Base-by-base conservation (phyloP, 768 basidiomycete species). In the Pisolithus microcarpus region DNA sequence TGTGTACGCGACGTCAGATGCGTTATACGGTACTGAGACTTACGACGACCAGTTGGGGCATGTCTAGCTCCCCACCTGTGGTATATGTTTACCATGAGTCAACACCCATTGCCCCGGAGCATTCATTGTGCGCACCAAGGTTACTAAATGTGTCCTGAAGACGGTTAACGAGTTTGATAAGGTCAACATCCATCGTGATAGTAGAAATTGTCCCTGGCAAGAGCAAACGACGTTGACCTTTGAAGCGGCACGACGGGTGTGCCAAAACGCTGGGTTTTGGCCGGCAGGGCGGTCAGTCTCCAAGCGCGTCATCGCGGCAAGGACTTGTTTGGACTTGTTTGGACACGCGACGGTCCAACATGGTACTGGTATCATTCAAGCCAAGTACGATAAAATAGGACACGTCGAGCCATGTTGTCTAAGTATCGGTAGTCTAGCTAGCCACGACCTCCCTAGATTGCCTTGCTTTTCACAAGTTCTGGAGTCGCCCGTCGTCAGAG, bases 91-190 rank as follows among this genome's bases (percentile, higher is more conserved):
- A 6, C 39, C 16, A 58, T 43, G 11, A 50, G 26, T 34, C 54
- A 42, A 52, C 43, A 47, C 51, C 51, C 40, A 21, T 26, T 45
- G 56, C 47, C 39, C 52, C 48, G 21, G 38, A 52, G 43, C 58
- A 49, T 19, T 18, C 5, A 30, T 46, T 36, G 47, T 46, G 72
- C 85, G 58, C 58, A 89, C 89, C 90, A 47, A 92, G 79, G 61
- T 91, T 91, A 69, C 75, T 80, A 72, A 92, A 92, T 51, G 90
- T 92, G 61, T 92, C 91, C 72, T 97, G 93, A 49, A 97, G 84
- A 72, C 85, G 88, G 75, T 96, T 96, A 40, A 97, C 94, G 13
- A 95, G 80, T 61, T 85, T 85, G 57, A 97, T 97, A 55, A 97
- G 82, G 66, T 95, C 91, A 38, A 86, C 82, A 69, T 97, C 94